These are phyloP conservation scores for Diplotaxis tenuifolia DNA, from an alignment of 345 rosid species.

Conservation along the genomic window DNA sequence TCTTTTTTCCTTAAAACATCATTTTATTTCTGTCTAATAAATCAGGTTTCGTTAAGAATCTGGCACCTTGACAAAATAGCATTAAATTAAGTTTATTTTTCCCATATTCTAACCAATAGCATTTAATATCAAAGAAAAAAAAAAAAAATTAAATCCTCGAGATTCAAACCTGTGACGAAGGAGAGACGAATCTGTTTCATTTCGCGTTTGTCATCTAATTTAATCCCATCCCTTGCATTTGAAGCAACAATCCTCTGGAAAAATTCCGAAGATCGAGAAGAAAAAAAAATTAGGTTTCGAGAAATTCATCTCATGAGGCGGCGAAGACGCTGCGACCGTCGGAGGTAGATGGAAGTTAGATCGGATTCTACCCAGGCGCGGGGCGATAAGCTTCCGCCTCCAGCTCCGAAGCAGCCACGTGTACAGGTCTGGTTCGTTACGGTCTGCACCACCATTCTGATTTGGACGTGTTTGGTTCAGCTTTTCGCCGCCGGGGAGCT, in stretches of 20 bases:
- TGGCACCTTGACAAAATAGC: neutral
- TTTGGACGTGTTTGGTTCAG: conserved; percentile 98
- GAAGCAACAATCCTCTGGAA: neutral
- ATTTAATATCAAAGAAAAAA: neutral
- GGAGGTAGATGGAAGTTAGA: conserved; percentile 81
- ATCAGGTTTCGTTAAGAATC: neutral
- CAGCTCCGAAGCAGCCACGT: conserved; percentile 65
- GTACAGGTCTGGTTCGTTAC: conserved; percentile 81
- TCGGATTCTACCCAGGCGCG: conserved; percentile 57
- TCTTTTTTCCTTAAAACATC: neutral
- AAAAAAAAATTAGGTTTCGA: neutral
- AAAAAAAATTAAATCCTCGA: neutral
- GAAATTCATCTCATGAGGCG: conserved; percentile 50
- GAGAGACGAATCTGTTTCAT: neutral
- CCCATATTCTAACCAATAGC: neutral
- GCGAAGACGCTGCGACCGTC: conserved; percentile 54
- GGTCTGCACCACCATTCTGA: conserved; percentile 83
- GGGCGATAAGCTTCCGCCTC: conserved; percentile 58
- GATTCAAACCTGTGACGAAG: neutral
- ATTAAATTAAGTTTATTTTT: neutral
- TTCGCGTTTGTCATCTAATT: neutral
- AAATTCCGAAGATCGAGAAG: conserved; percentile 3
- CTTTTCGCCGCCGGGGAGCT: conserved; percentile 79
- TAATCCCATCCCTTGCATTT: neutral
- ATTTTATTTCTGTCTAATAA: neutral